Evolutionary conservation across 495 filamentous ascomycete species (phyloP).

Genomic region (Acidiella bohemica): DNA sequence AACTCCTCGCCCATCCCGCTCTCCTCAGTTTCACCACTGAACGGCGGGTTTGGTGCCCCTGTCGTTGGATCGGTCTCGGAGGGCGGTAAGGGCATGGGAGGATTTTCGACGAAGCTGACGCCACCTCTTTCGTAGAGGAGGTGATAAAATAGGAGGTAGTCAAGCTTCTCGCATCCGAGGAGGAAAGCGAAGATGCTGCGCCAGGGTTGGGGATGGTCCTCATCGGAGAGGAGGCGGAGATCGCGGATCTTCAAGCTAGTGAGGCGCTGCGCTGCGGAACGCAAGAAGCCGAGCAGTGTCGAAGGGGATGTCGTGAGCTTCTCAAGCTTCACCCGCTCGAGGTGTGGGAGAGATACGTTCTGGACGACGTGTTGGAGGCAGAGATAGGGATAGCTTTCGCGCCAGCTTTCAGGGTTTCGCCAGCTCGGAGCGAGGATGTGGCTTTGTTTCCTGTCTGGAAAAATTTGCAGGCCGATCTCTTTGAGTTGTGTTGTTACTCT

Average conservation of each 20-base stretch:
- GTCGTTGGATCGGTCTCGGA: not conserved
- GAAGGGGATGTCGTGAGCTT: constrained; percentile 4
- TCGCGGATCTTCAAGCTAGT: constrained; percentile 15
- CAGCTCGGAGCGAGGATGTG: not conserved
- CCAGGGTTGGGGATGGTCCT: constrained; percentile 8
- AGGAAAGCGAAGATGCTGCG: constrained; percentile 7
- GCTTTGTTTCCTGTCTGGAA: constrained; percentile 2
- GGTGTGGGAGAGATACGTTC: constrained; percentile 1
- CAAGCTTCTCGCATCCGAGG: constrained; percentile 4
- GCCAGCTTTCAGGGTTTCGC: not conserved
- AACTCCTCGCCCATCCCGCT: not conserved
- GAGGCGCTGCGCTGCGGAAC: not conserved
- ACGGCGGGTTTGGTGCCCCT: not conserved
- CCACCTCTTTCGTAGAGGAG: constrained; percentile 7
- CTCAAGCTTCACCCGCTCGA: constrained; percentile 13
- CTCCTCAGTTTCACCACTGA: too few relatives aligned
- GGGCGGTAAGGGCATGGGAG: constrained; percentile 1
- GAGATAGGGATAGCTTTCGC: constrained; percentile 4
- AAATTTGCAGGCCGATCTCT: constrained; percentile 15
- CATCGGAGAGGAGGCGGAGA: constrained; percentile 9
- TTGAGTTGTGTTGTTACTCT: constrained; percentile 5
- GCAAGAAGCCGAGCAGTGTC: constrained; percentile 3
- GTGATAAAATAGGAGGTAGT: constrained; percentile 11
- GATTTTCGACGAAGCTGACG: constrained; percentile 8
- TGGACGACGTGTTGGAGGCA: not conserved